Percentiles rank a stretch among this genome's conserved stretches.
phyloP scores from a whole-genome alignment of 148 eudicot genomes.

The Rhododendron simsii region DNA sequence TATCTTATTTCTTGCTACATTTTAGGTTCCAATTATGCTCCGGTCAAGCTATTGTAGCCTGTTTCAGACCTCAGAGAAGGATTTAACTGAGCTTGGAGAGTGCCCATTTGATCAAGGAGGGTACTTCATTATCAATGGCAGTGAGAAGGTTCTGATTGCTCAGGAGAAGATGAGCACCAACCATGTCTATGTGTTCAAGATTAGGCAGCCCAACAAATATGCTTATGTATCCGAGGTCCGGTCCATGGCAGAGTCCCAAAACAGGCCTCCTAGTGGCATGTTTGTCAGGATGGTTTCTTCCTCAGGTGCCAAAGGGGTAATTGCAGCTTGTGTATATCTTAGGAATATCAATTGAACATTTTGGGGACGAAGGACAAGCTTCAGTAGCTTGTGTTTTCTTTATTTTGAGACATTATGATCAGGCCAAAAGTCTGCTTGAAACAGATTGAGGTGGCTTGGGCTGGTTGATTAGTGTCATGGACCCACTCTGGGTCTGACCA shows the following conservation, averaged over 20 bases:
- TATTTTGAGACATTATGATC: background rate
- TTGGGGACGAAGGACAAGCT: background rate
- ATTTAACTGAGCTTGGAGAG: slow-evolving; percentile 92
- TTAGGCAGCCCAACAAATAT: slow-evolving; percentile 60
- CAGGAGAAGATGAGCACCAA: slow-evolving; percentile 88
- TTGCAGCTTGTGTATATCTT: background rate
- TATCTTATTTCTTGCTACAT: slow-evolving; percentile 16
- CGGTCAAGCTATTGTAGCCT: slow-evolving; percentile 86
- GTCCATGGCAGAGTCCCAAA: slow-evolving; percentile 55
- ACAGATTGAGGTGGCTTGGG: background rate
- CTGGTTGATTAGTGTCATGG: background rate
- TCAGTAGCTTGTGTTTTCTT: background rate
- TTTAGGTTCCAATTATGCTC: slow-evolving; percentile 93
- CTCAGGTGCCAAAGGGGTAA: slow-evolving; percentile 94
- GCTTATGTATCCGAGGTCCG: slow-evolving; percentile 59
- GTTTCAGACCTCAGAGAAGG: slow-evolving; percentile 85
- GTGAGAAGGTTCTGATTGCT: slow-evolving; percentile 80
- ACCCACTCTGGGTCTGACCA: background rate
- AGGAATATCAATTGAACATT: background rate
- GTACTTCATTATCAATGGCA: slow-evolving; percentile 76
- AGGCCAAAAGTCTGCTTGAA: background rate
- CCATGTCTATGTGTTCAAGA: slow-evolving; percentile 71
- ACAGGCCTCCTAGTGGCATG: slow-evolving; percentile 58
- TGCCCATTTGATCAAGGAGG: slow-evolving; percentile 91
- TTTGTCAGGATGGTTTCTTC: slow-evolving; percentile 78